Conservation (phyloP, 129 eudicot species). For the Flaveria sonorensis region DNA sequence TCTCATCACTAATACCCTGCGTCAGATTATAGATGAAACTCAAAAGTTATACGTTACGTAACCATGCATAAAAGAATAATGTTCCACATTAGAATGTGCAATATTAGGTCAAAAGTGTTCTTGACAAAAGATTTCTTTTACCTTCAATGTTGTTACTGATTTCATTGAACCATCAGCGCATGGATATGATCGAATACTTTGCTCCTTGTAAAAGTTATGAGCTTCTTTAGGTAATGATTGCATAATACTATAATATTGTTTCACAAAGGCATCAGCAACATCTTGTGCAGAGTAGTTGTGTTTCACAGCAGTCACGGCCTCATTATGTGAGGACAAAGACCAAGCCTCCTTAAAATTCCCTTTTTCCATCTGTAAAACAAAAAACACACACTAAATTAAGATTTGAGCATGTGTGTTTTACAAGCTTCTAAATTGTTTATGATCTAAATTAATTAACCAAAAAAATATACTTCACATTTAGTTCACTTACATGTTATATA, state of each 20-base stretch:
- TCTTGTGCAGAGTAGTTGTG: slow-evolving; percentile 35
- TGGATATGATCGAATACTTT: slow-evolving; percentile 29
- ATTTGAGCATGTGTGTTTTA: neutral
- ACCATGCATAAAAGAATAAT: neutral
- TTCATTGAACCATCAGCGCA: slow-evolving; percentile 39
- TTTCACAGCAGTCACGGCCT: slow-evolving; percentile 10
- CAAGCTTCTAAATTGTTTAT: neutral
- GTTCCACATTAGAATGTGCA: neutral
- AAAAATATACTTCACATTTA: slow-evolving; percentile 18
- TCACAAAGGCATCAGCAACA: slow-evolving; percentile 39
- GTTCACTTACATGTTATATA: neutral
- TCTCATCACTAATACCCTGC: slow-evolving; percentile 30
- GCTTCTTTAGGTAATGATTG: slow-evolving; percentile 23
- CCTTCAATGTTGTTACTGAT: slow-evolving; percentile 35
- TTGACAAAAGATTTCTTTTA: neutral
- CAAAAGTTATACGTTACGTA: neutral
- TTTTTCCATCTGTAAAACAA: slow-evolving; percentile 36
- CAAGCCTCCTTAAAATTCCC: slow-evolving; percentile 20
- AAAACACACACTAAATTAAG: neutral
- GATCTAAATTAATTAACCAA: neutral
- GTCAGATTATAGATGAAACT: neutral
- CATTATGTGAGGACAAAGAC: slow-evolving; percentile 20
- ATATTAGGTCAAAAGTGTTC: slow-evolving; percentile 12
- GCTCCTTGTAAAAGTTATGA: slow-evolving; percentile 37
- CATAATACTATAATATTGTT: slow-evolving; percentile 32